Evolutionary conservation across 345 rosid genomes (phyloP).

Genomic region (Populus ilicifolia): DNA sequence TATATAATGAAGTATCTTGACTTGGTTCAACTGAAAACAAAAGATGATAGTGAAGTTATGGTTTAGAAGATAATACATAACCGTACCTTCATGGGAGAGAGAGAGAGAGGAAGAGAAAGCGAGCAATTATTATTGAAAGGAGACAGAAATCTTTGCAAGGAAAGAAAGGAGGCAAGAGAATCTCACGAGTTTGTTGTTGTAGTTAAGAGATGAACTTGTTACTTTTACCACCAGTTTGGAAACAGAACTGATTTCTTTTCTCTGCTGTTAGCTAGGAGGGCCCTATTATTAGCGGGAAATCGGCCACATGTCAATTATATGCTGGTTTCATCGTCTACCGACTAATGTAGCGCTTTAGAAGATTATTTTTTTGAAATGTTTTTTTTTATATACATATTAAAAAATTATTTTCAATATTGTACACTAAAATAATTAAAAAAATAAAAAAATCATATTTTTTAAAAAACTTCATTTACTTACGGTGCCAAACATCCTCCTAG

Average conservation of each 20-base stretch:
- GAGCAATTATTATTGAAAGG: constrained; percentile 1
- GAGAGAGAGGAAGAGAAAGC: background rate
- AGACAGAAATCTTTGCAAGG: background rate
- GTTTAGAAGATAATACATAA: background rate
- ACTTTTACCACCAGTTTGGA: background rate
- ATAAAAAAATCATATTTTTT: too few species aligned
- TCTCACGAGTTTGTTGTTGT: constrained; percentile 6
- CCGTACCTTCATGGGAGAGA: background rate
- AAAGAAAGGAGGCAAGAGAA: background rate
- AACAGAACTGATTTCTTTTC: background rate
- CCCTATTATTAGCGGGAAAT: background rate
- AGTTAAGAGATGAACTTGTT: constrained; percentile 3
- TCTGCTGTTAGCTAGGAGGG: background rate
- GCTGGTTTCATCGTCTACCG: background rate
- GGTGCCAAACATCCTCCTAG: too few species aligned
- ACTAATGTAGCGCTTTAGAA: too few species aligned
- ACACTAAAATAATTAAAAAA: too few species aligned
- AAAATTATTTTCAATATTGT: too few species aligned
- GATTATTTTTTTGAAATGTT: too few species aligned
- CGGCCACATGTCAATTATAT: background rate
- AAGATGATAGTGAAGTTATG: background rate
- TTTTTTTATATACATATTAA: too few species aligned
- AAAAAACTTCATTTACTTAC: too few species aligned
- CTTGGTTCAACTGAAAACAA: background rate
- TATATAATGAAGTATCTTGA: background rate